Evolutionary conservation across 768 basidiomycete species (phyloP).

Genomic region (Leccinum sublutescens): DNA sequence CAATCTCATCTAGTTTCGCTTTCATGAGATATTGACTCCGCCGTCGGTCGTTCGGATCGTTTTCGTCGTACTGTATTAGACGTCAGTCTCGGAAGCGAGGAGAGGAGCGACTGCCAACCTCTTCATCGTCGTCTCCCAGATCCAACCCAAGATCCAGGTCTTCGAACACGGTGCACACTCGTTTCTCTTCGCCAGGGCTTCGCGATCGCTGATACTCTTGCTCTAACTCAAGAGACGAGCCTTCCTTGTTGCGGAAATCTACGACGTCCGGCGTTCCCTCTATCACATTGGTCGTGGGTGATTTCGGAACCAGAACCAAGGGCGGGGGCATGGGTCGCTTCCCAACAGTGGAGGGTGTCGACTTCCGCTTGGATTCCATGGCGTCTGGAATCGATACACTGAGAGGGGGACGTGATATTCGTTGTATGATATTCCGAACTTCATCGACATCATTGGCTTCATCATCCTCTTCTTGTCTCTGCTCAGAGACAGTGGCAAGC

Average conservation of each 20-base stretch:
- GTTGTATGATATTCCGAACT: constrained; percentile 37
- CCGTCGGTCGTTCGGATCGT: constrained; percentile 72
- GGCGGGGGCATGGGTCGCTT: constrained; percentile 39
- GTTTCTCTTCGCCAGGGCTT: constrained; percentile 42
- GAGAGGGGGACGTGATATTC: constrained; percentile 39
- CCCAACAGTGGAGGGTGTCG: constrained; percentile 31
- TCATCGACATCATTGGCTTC: constrained; percentile 35
- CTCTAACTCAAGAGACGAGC: constrained; percentile 26
- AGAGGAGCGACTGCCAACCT: constrained; percentile 29
- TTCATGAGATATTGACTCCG: constrained; percentile 75
- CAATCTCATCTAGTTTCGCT: constrained; percentile 76
- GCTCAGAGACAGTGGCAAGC: constrained; percentile 29
- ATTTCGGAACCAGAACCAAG: constrained; percentile 46
- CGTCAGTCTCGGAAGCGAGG: constrained; percentile 15
- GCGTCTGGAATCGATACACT: constrained; percentile 42
- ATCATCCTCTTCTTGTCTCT: constrained; percentile 25
- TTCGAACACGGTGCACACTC: constrained; percentile 46
- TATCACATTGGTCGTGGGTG: constrained; percentile 29
- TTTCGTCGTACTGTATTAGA: constrained; percentile 54
- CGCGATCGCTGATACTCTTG: constrained; percentile 30
- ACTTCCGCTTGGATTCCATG: constrained; percentile 34
- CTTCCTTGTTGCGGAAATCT: constrained; percentile 17
- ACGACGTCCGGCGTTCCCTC: constrained; percentile 19
- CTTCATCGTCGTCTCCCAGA: constrained; percentile 41
- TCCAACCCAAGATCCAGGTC: constrained; percentile 45